Conservation (phyloP, 345 rosid genomes). For the Citrus maxima region DNA sequence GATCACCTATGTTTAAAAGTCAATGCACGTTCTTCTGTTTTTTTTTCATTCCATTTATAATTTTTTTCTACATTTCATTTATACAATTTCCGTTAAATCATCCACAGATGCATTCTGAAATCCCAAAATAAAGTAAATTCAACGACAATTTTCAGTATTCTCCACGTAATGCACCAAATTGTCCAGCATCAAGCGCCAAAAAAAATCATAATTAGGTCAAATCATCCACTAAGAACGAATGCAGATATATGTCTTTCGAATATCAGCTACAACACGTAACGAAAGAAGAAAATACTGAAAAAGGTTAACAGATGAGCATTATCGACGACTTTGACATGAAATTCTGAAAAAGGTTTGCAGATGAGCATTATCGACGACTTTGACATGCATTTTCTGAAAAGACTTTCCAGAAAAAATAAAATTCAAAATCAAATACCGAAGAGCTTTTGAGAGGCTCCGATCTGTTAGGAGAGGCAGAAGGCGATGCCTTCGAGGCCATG, state of each 20-base stretch:
- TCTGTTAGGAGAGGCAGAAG: conserved; percentile 56
- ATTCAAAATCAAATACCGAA: conserved; percentile 33
- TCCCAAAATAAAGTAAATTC: not conserved
- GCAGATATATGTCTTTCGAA: not conserved
- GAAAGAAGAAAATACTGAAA: not conserved
- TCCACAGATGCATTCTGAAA: not conserved
- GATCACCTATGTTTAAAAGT: too few relatives aligned
- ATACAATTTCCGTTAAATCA: not conserved
- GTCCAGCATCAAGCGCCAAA: not conserved
- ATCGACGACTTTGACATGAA: not conserved
- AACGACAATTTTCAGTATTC: not conserved
- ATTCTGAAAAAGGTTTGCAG: not conserved
- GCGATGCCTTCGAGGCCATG: conserved; percentile 65
- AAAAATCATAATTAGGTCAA: not conserved
- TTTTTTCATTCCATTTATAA: not conserved
- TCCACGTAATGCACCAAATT: not conserved
- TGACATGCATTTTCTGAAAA: not conserved
- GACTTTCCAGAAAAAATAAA: not conserved
- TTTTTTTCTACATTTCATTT: not conserved
- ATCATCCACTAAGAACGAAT: not conserved
- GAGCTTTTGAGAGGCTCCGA: conserved; percentile 48
- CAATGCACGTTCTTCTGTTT: not conserved
- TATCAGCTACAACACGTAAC: not conserved
- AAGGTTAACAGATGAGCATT: conserved; percentile 4
- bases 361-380: not conserved